These are phyloP conservation scores for Croton setiger DNA, from an alignment of 441 rosid species.

Conservation along the genomic window DNA sequence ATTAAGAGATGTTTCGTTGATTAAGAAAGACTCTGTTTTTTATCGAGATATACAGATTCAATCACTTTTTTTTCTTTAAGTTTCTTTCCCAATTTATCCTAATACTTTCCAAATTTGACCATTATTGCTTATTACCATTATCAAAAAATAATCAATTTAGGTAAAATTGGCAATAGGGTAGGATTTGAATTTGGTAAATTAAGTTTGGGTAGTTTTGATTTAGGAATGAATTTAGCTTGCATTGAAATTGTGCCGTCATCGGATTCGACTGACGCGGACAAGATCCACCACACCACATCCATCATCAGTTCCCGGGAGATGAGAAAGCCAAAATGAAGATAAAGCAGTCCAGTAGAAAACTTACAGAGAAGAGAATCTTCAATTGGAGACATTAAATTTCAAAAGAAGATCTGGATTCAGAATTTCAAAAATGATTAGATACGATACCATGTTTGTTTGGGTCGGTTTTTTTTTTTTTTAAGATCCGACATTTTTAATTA, in stretches of 20 bases:
- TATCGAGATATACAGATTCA: slow-evolving; percentile 7
- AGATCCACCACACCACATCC: slow-evolving; percentile 76
- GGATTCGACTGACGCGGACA: slow-evolving; percentile 75
- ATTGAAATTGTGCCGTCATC: slow-evolving; percentile 70
- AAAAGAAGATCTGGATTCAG: too few relatives aligned
- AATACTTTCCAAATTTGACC: not conserved
- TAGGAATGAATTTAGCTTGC: slow-evolving; percentile 75
- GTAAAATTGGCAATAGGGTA: slow-evolving; percentile 10
- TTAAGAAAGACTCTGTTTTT: slow-evolving; percentile 38
- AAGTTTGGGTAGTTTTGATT: slow-evolving; percentile 14
- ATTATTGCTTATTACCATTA: not conserved
- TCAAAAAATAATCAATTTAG: too few relatives aligned
- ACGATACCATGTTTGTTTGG: too few relatives aligned
- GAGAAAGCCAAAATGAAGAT: slow-evolving; percentile 11
- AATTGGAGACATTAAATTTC: slow-evolving; percentile 39
- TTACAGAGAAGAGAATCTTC: slow-evolving; percentile 57
- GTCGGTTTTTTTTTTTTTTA: too few relatives aligned
- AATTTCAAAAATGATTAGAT: too few relatives aligned
- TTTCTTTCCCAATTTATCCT: not conserved
- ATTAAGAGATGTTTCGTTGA: too few relatives aligned
- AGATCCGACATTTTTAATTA: too few relatives aligned
- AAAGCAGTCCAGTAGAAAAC: slow-evolving; percentile 37
- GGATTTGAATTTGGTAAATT: not conserved
- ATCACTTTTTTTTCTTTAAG: not conserved
- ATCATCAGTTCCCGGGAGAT: slow-evolving; percentile 40